Evolutionary conservation across 1,284 basidiomycete genomes (phyloP), one percentile per base, ranked within the genome.

Genomic region (Spongispora temasekensis): DNA sequence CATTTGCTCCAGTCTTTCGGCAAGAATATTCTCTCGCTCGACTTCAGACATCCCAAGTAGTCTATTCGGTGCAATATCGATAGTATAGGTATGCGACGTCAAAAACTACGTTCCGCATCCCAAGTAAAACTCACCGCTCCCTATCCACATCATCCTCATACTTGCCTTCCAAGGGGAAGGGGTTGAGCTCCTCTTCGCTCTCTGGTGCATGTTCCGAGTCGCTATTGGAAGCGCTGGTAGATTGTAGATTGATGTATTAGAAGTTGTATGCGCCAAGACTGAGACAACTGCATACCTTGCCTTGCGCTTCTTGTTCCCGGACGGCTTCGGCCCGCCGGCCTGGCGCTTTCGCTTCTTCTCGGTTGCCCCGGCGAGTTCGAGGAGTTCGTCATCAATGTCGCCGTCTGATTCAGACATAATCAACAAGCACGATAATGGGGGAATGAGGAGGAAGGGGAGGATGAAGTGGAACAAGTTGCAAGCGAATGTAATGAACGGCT

Each of bases 91-190:
- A 56, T n/a, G 56, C 42, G 42, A 50, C 61, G 71, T 71, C 64
- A 69, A 66, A 64, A 62, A 61, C 57, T 64, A 67, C 58, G 58
- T 62, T 68, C 54, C 42, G 56, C 67, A 60, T 56, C 62, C 64
- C 62, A 59, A 56, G 76, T 56, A 31, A 56, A 51, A 64, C 89
- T 78, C 76, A 94, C 93, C 82, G 77, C 65, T 90, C 84, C 70
- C 91, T 86, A 74, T 98, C 96, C 5, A 79, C 83, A 67, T 94
- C 92, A 68, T 95, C 87, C 60, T 86, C 84, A 73, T 93, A 98
- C 75, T 94, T 94, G 52, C 93, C 94, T 68, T 97, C 95, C 23
- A 97, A 78, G 1, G 94, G 95, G 72, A 94, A 98, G 5, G 89
- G 89, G 67, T 93, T 91, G n/a, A 71, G 63, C 17, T 75, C 75